A percentile compares a stretch with the other conserved stretches of the same genome.
phyloP scores from a whole-genome alignment of 306 rosid genomes.

The Echinosophora koreensis region DNA sequence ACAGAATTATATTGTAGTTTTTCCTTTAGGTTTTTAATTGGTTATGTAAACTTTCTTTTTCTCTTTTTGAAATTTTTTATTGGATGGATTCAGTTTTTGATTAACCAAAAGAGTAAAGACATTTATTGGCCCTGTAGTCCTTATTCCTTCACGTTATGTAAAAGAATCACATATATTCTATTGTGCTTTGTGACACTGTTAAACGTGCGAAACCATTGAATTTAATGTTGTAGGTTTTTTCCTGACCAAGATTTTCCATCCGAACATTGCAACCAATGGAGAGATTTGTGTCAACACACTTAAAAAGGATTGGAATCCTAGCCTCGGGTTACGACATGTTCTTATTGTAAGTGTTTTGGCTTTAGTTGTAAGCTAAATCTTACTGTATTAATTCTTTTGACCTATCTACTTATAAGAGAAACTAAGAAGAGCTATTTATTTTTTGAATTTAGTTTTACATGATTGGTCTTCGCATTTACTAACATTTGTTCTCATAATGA shows the following conservation, averaged over 20 bases:
- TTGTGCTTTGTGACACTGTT: conserved; percentile 1
- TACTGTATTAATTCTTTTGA: not conserved
- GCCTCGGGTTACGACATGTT: conserved; percentile 92
- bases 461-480: conserved; percentile 8
- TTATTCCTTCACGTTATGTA: conserved; percentile 20
- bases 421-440: not conserved
- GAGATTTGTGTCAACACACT: conserved; percentile 98
- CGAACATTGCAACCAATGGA: conserved; percentile 86
- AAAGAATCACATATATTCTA: conserved; percentile 2
- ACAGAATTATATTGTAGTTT: not conserved
- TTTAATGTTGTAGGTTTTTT: conserved; percentile 74
- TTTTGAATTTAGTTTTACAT: conserved; percentile 31
- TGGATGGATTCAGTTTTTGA: conserved; percentile 12
- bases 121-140: not conserved
- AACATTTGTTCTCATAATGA: conserved; percentile 29
- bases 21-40: conserved; percentile 4
- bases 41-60: not conserved
- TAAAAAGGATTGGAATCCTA: conserved; percentile 98
- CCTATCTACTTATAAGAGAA: not conserved
- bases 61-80: not conserved
- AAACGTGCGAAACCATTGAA: conserved; percentile 34
- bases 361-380: not conserved
- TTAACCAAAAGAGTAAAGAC: not conserved
- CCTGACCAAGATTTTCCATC: conserved; percentile 93
- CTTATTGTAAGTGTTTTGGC: conserved; percentile 68